phyloP scores from a whole-genome alignment of 345 rosid genomes.

The Eucalyptus cladocalyx region DNA sequence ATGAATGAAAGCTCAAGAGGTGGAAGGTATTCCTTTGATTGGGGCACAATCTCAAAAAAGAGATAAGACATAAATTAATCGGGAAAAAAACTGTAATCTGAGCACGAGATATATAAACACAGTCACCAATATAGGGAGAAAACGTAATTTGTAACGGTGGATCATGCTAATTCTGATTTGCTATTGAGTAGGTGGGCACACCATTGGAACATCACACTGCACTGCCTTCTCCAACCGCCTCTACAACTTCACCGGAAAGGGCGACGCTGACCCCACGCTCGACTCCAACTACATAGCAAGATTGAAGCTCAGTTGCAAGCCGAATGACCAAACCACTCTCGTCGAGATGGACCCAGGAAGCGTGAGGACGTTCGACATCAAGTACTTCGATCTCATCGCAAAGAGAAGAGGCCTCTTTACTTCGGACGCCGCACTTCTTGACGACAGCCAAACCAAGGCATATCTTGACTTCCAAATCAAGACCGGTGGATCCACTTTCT shows the following conservation, averaged over 20 bases:
- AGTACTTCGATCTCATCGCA: conserved; percentile 25
- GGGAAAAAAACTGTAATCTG: not conserved
- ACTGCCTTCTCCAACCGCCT: conserved; percentile 28
- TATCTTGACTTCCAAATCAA: conserved; percentile 18
- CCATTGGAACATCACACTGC: conserved; percentile 58
- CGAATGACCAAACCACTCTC: conserved; percentile 23
- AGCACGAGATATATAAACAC: not conserved
- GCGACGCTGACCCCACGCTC: conserved; percentile 36
- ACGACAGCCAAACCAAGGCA: conserved; percentile 22
- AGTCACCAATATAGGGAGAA: not conserved
- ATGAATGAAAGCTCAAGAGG: no score
- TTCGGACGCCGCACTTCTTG: conserved; percentile 58
- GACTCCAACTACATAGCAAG: conserved; percentile 16
- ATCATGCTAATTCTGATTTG: not conserved
- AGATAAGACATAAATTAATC: no score
- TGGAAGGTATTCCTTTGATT: no score
- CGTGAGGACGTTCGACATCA: conserved; percentile 36
- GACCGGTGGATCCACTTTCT: conserved; percentile 19
- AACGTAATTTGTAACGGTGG: not conserved
- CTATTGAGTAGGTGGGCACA: conserved; percentile 31
- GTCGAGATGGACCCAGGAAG: conserved; percentile 76
- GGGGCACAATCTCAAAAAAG: no score
- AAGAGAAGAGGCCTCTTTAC: conserved; percentile 56
- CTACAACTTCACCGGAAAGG: conserved; percentile 67
- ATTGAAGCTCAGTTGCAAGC: conserved; percentile 29